Percentiles rank a stretch among this genome's conserved stretches.
phyloP scores from a whole-genome alignment of 495 filamentous ascomycete genomes.

The Wilcoxina mikolae region DNA sequence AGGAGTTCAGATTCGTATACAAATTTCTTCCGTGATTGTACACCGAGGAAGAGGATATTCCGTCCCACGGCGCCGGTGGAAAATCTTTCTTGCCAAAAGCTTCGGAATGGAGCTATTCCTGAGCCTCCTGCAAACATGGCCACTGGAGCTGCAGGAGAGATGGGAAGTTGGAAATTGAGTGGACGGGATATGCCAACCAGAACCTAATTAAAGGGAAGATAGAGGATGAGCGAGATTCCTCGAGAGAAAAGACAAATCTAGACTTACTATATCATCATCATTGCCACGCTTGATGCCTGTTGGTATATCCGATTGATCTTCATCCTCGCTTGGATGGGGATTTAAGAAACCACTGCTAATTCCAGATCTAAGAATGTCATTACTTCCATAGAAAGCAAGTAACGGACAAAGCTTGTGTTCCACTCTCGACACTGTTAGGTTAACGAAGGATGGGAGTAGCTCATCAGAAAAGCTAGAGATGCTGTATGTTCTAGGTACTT shows the following conservation, averaged over 20 bases:
- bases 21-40: constrained; percentile 38
- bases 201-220: constrained; percentile 26
- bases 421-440: constrained; percentile 36
- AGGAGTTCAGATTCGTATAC: constrained; percentile 39
- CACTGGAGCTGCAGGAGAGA: constrained; percentile 34
- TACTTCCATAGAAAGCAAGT: constrained; percentile 25
- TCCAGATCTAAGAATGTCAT: constrained; percentile 21
- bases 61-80: constrained; percentile 29
- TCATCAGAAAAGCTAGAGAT: constrained; percentile 36
- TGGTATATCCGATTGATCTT: constrained; percentile 5
- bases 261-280: no score
- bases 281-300: neutral
- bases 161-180: constrained; percentile 37
- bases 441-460: constrained; percentile 36
- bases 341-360: constrained; percentile 40
- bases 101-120: constrained; percentile 39
- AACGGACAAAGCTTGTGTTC: constrained; percentile 35
- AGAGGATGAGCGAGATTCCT: no score
- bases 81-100: constrained; percentile 37
- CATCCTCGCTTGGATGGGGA: constrained; percentile 25
- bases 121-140: constrained; percentile 40
- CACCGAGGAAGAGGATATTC: constrained; percentile 38
- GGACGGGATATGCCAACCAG: constrained; percentile 38
- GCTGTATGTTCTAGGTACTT: constrained; percentile 38
- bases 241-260: no score